Evolutionary conservation across 2,329 filamentous ascomycete genomes (phyloP).

Genomic region (Cordyceps fumosorosea): DNA sequence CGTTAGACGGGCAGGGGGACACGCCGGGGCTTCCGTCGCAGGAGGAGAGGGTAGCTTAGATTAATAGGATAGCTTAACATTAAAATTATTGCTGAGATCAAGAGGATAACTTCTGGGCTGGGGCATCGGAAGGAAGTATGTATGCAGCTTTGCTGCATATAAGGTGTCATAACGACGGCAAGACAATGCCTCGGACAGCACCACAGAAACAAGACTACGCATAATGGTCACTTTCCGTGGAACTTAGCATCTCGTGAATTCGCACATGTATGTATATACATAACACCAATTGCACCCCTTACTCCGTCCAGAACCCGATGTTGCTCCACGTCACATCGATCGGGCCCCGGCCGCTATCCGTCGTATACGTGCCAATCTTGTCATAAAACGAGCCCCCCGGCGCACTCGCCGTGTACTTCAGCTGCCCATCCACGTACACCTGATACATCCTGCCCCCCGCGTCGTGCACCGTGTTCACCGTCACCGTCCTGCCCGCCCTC

Average conservation of each 20-base stretch:
- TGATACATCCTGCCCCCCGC: constrained; percentile 14
- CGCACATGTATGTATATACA: background rate
- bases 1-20: constrained; percentile 15
- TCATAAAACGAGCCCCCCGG: background rate
- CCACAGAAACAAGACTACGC: too few relatives aligned
- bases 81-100: too few relatives aligned
- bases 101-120: background rate
- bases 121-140: background rate
- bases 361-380: background rate
- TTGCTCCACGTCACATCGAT: constrained; percentile 3
- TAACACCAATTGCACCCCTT: background rate
- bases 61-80: too few relatives aligned
- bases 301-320: background rate
- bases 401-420: background rate
- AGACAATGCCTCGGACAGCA: background rate
- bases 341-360: background rate
- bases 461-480: constrained; percentile 21
- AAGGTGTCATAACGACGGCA: background rate
- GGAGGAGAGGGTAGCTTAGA: background rate
- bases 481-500: constrained; percentile 15
- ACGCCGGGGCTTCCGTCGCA: constrained; percentile 13
- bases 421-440: constrained; percentile 19
- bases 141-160: background rate
- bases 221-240: too few relatives aligned
- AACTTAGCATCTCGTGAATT: background rate